Evolutionary conservation across 352 stramenopile species (phyloP), one percentile per base, ranked within the genome.

Genomic region (Phytophthora hibernalis): DNA sequence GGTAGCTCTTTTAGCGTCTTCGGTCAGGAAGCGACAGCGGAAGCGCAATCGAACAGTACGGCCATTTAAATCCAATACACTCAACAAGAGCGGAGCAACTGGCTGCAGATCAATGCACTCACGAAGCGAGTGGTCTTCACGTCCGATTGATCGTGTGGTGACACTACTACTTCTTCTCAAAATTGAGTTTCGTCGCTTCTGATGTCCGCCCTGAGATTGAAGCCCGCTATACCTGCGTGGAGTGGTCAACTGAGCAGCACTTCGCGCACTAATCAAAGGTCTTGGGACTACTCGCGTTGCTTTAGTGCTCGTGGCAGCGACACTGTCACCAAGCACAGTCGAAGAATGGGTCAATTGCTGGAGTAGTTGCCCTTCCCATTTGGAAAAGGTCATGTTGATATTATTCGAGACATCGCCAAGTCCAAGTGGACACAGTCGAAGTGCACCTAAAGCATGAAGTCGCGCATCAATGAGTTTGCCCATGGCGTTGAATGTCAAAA

Each of bases 401-500:
- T 95, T 75, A 35, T 87, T 76, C 42, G 97, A 86, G 64, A 98
- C 95, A 73, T 99, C 95, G 5, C 96, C 96, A 20, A 98, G 71
- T 10, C 93, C 96, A 18, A 96, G 61, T 0, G 70, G 31, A 15
- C 76, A 74, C 6, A 98, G 66, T 5, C 86, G 70, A 3, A 70
- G 71, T 2, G 56, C 96, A 10, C 95, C 94, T 10, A 97, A 70
- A 22, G 83, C 74, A 18, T 87, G 81, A 16, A 99, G 67, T 9
- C 83, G 73, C n/a, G 70, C 49, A 72, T 99, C 83, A 26, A 96
- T 81, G 18, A 91, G 91, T 59, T 97, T 97, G 15, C 87, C 92
- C 80, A 97, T 97, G 21, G 86, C 80, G 74, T 98, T 99, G 80
- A 91, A 99, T 48, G 98, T 91, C 53, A 98, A 83, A 68, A 99